These are phyloP conservation scores for Setomelanomma holmii DNA, from an alignment of 2,329 filamentous ascomycete species.

Conservation along the genomic window DNA sequence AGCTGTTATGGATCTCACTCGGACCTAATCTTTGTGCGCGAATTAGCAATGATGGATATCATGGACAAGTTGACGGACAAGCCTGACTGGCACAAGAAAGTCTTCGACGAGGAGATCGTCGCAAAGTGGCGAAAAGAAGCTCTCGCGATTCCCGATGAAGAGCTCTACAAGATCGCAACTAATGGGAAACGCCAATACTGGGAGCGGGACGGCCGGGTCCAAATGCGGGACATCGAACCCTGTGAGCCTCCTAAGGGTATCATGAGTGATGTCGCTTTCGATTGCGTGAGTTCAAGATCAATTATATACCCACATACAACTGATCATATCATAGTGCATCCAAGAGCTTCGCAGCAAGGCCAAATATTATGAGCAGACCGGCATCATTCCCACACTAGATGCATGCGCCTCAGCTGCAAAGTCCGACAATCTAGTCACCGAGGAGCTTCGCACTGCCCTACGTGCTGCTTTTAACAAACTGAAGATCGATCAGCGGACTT, in stretches of 20 bases:
- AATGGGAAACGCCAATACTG: no score
- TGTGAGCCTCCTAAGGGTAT: conserved; percentile 10
- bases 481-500: conserved; percentile 51
- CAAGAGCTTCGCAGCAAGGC: conserved; percentile 61
- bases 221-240: neutral
- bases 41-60: conserved; percentile 48
- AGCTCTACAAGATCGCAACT: conserved; percentile 18
- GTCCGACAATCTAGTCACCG: conserved; percentile 57
- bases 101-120: conserved; percentile 43
- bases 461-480: conserved; percentile 54
- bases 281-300: conserved; percentile 18
- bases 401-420: conserved; percentile 58
- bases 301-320: neutral
- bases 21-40: conserved; percentile 41
- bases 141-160: conserved; percentile 19
- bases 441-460: conserved; percentile 52
- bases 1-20: conserved; percentile 7
- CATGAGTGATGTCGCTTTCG: conserved; percentile 18
- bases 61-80: conserved; percentile 53
- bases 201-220: neutral
- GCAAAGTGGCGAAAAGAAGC: conserved; percentile 34
- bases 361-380: conserved; percentile 49
- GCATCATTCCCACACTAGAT: conserved; percentile 57
- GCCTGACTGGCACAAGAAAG: conserved; percentile 50
- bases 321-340: conserved; percentile 19